These are phyloP conservation scores for Craterostigma plantagineum DNA, from an alignment of 257 asterid genomes.

Conservation along the genomic window DNA sequence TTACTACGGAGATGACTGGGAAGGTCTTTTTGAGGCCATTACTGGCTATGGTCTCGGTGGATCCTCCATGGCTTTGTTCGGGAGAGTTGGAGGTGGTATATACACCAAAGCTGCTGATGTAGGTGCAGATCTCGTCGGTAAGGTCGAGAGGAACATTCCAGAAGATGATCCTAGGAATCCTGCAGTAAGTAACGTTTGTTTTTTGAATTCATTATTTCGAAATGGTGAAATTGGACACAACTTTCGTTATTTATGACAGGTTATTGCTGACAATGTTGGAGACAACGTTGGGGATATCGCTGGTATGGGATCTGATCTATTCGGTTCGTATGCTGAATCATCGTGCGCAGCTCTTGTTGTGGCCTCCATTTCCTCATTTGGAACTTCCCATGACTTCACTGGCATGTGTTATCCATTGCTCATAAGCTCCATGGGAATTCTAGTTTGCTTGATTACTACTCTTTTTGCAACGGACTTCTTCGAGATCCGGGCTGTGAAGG, in stretches of 20 bases:
- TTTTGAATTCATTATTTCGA: background rate
- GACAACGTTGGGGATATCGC: conserved; percentile 76
- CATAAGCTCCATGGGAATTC: conserved; percentile 73
- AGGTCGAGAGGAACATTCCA: conserved; percentile 39
- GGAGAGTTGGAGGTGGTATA: conserved; percentile 92
- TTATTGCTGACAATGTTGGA: conserved; percentile 60
- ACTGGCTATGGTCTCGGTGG: conserved; percentile 94
- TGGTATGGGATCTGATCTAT: conserved; percentile 40
- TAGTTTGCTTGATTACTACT: conserved; percentile 69
- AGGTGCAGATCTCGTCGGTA: conserved; percentile 46
- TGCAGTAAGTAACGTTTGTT: conserved; percentile 20
- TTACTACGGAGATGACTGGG: conserved; percentile 85
- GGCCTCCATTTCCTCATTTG: conserved; percentile 29
- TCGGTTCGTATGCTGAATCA: conserved; percentile 29
- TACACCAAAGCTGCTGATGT: conserved; percentile 60
- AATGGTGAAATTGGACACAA: conserved; percentile 1
- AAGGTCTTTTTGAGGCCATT: conserved; percentile 76
- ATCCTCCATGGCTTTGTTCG: conserved; percentile 86
- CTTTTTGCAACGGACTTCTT: conserved; percentile 49
- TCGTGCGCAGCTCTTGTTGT: conserved; percentile 33
- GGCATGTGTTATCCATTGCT: conserved; percentile 53
- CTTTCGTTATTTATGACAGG: conserved; percentile 15
- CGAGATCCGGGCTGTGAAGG: conserved; percentile 38
- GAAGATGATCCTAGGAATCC: conserved; percentile 52
- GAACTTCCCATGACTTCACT: conserved; percentile 33